phyloP scores from a whole-genome alignment of 306 rosid species.

The Styphnolobium japonicum region DNA sequence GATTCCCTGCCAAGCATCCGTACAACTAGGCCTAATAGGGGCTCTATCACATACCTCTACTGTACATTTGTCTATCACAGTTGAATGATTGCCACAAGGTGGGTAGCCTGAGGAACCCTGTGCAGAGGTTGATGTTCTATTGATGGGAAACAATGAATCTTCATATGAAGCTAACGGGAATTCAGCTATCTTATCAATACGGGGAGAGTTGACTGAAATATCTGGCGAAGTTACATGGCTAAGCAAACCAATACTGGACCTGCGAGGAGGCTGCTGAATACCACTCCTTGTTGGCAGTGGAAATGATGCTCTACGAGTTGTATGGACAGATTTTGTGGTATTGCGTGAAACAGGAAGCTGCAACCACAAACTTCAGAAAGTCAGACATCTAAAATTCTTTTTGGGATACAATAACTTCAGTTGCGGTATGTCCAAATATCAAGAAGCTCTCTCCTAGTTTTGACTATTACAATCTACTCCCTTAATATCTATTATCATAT shows the following conservation, averaged over 20 bases:
- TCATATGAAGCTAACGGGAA: conserved; percentile 83
- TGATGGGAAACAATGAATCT: conserved; percentile 47
- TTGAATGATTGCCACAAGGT: conserved; percentile 54
- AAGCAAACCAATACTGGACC: conserved; percentile 42
- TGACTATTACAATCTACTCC: neutral
- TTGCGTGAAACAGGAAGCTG: conserved; percentile 58
- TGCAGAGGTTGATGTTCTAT: conserved; percentile 38
- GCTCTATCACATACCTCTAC: conserved; percentile 58
- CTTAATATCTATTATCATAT: neutral
- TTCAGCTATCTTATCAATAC: conserved; percentile 94
- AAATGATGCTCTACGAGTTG: conserved; percentile 79
- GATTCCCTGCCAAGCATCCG: conserved; percentile 67
- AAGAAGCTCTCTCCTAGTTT: neutral
- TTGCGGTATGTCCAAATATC: neutral
- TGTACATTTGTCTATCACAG: conserved; percentile 90
- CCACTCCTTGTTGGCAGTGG: conserved; percentile 54
- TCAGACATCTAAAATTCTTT: conserved; percentile 9
- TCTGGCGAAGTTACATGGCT: conserved; percentile 66
- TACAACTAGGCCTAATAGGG: conserved; percentile 43
- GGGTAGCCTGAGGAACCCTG: conserved; percentile 59
- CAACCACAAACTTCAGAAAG: conserved; percentile 28
- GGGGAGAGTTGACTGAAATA: conserved; percentile 92
- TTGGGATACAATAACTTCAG: neutral
- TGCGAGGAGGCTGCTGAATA: conserved; percentile 41
- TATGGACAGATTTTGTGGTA: conserved; percentile 38